These are phyloP conservation scores for Microsporum audouinii DNA, from an alignment of 2,329 filamentous ascomycete genomes.

Conservation along the genomic window DNA sequence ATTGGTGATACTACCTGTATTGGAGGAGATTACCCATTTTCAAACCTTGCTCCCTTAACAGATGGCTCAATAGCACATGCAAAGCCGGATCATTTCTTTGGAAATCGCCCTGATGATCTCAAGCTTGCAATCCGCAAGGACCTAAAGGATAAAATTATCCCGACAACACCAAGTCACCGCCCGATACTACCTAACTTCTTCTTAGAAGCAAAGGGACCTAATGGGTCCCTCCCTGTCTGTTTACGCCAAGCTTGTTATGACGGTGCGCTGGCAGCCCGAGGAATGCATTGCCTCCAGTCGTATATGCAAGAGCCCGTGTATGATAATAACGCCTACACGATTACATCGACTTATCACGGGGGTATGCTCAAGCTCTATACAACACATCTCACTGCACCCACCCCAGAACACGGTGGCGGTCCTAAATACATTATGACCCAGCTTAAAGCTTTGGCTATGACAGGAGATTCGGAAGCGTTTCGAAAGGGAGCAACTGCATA, in stretches of 20 bases:
- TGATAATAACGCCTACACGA: conserved; percentile 6
- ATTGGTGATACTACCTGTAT: conserved; percentile 16
- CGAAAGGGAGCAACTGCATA: conserved; percentile 8
- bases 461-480: conserved; percentile 21
- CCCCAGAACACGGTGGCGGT: not conserved
- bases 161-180: conserved; percentile 17
- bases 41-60: conserved; percentile 28
- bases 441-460: not conserved
- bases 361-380: conserved; percentile 10
- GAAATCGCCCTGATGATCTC: conserved; percentile 21
- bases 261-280: conserved; percentile 17
- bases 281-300: conserved; percentile 30
- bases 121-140: conserved; percentile 18
- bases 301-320: conserved; percentile 23
- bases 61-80: conserved; percentile 18
- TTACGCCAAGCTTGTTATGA: conserved; percentile 29
- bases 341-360: conserved; percentile 6
- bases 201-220: no score
- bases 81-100: conserved; percentile 25
- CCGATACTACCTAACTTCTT: no score
- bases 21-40: conserved; percentile 23
- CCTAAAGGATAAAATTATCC: conserved; percentile 20
- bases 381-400: not conserved
- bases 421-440: conserved; percentile 9
- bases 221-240: conserved; percentile 19